phyloP scores from a whole-genome alignment of 768 basidiomycete species.

The Lactifluus subvellereus region DNA sequence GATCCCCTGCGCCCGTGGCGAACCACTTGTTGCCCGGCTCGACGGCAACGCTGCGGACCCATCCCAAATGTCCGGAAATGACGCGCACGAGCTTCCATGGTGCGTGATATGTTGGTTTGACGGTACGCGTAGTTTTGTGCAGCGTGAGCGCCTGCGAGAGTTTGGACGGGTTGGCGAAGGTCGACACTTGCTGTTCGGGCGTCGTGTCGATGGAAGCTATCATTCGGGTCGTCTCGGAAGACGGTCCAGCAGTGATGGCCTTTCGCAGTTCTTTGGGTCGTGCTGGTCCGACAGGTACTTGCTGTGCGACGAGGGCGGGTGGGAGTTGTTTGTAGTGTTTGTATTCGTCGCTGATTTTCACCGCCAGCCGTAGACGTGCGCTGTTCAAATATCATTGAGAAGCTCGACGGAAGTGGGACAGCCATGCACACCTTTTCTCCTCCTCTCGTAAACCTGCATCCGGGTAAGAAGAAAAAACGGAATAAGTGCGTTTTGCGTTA shows the following conservation, averaged over 20 bases:
- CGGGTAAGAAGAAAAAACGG: conserved; percentile 59
- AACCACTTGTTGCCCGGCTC: conserved; percentile 99
- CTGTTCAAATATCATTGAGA: conserved; percentile 33
- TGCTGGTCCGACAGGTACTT: conserved; percentile 74
- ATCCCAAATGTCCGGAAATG: conserved; percentile 96
- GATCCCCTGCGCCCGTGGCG: conserved; percentile 94
- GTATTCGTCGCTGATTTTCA: conserved; percentile 90
- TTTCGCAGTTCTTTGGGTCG: conserved; percentile 60
- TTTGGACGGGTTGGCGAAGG: conserved; percentile 55
- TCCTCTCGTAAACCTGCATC: conserved; percentile 60
- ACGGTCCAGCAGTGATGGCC: conserved; percentile 65
- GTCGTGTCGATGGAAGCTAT: conserved; percentile 74
- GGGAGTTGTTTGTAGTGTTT: conserved; percentile 81
- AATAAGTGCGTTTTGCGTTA: conserved; percentile 67
- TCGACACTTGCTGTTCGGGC: conserved; percentile 60
- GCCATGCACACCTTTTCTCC: conserved; percentile 53
- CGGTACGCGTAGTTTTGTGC: conserved; percentile 88
- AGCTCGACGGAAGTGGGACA: background rate
- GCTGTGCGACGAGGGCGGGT: conserved; percentile 70
- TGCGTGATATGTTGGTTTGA: conserved; percentile 94
- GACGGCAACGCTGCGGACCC: conserved; percentile 94
- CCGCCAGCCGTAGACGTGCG: conserved; percentile 64
- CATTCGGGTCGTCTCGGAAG: conserved; percentile 47
- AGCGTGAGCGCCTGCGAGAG: conserved; percentile 87
- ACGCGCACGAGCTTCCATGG: conserved; percentile 96